Evolutionary conservation across 2,329 filamentous ascomycete species (phyloP).

Genomic region (Botryotinia convoluta): DNA sequence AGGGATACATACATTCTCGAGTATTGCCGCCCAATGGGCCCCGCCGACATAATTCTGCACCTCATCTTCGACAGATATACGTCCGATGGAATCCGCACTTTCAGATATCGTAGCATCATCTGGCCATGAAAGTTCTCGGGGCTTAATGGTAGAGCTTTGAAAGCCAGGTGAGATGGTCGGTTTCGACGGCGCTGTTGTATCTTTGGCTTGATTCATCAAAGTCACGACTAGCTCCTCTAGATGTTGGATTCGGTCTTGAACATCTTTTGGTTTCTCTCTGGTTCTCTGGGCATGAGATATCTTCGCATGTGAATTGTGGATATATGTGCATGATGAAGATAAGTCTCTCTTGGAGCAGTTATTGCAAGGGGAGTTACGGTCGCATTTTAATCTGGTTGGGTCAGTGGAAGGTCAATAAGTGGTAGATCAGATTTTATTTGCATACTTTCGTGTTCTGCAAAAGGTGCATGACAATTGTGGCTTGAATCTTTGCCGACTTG

Average conservation of each 20-base stretch:
- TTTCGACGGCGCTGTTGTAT: not conserved
- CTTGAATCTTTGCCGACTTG: constrained; percentile 31
- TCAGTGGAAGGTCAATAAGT: not conserved
- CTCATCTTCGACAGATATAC: constrained; percentile 33
- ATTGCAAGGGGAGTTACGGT: constrained; percentile 50
- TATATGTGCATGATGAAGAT: constrained; percentile 48
- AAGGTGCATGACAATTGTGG: constrained; percentile 35
- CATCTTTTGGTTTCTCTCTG: constrained; percentile 41
- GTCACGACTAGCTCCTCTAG: constrained; percentile 56
- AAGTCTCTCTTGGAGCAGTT: constrained; percentile 53
- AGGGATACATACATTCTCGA: constrained; percentile 13
- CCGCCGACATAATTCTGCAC: constrained; percentile 29
- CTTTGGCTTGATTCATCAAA: constrained; percentile 43
- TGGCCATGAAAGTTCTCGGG: not conserved
- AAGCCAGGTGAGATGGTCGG: not conserved
- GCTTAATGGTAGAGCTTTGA: not conserved
- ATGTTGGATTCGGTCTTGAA: constrained; percentile 52
- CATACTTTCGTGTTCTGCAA: constrained; percentile 34
- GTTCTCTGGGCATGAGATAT: constrained; percentile 22
- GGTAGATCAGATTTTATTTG: not conserved
- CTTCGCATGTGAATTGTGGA: constrained; percentile 43
- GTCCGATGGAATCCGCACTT: constrained; percentile 28
- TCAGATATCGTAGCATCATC: constrained; percentile 15
- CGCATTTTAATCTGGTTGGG: constrained; percentile 46
- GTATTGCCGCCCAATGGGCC: constrained; percentile 15